Conservation (phyloP, 2,329 filamentous ascomycete genomes). For the Fusarium sp. region DNA sequence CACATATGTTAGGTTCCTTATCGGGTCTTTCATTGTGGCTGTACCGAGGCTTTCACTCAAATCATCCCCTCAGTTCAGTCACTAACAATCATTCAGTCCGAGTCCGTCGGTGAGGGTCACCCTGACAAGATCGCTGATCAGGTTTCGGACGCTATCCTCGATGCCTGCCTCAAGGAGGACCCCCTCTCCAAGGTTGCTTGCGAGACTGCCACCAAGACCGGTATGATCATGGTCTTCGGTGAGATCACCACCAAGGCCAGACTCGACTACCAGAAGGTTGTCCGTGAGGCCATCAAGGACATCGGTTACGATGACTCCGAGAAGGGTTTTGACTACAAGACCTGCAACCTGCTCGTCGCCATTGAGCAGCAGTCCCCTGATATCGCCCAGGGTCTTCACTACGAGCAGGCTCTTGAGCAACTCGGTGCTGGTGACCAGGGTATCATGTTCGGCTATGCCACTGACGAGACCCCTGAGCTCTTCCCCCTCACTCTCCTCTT, state of each 20-base stretch:
- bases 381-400: conserved; percentile 99
- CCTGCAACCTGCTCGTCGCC: conserved; percentile 96
- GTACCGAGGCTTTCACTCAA: conserved; percentile 19
- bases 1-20: conserved; percentile 6
- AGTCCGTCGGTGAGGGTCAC: conserved; percentile 91
- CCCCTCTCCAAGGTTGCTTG: conserved; percentile 99
- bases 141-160: conserved; percentile 97
- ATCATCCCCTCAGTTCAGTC: conserved; percentile 21
- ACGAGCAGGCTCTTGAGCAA: conserved; percentile 96
- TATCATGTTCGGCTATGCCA: conserved; percentile 99
- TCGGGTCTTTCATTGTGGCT: conserved; percentile 8
- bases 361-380: conserved; percentile 99
- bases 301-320: conserved; percentile 97
- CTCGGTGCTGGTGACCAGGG: conserved; percentile 99
- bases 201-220: conserved; percentile 99
- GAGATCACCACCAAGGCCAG: conserved; percentile 98
- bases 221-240: conserved; percentile 99
- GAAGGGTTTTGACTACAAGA: conserved; percentile 99
- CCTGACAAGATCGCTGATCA: conserved; percentile 99
- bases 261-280: conserved; percentile 98
- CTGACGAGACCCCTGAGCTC: conserved; percentile 97
- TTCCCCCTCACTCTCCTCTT: conserved; percentile 94
- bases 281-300: conserved; percentile 95
- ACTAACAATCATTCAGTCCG: conserved; percentile 70
- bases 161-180: conserved; percentile 95